Evolutionary conservation across 2,329 filamentous ascomycete species (phyloP), one percentile per base, ranked within the genome.

Genomic region (Cryphonectria naterciae): DNA sequence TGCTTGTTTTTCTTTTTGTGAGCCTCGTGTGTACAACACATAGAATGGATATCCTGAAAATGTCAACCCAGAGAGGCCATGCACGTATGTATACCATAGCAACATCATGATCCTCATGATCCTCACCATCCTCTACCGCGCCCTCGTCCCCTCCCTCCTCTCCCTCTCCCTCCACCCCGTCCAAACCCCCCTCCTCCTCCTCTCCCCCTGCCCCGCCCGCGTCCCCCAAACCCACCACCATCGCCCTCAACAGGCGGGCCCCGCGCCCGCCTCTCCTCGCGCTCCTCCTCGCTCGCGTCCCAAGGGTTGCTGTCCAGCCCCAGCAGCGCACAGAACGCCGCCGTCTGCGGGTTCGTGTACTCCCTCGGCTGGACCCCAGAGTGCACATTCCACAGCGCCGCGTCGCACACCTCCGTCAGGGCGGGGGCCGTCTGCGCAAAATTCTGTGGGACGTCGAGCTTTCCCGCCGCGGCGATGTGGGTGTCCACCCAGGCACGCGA

Each of bases 341-440:
- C 84, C 8, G 94, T 98, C 81, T 98, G 95, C 17, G 92, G 91
- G 77, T 96, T 98, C 4, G 89, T 93, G 78, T 95, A 95, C 81
- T 98, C 95, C 1, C 85, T 83, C 1, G 94, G 93, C 78, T 90
- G 87, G n/a, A 90, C 84, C 0, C 84, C 76, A 0, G 89, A 87
- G 66, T 72, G 71, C 46, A 72, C 54, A 39, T 58, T 64, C 71
- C 68, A 70, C 65, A 72, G 65, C 11, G 15, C 49, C 32, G 65
- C 52, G 17, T 72, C 65, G 28, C 49, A 15, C 35, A 83, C 84
- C 74, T 91, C 87, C 0, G 89, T 81, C 60, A 90, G 85, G 2
- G 90, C 84, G 1, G 94, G 92, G 4, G 95, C 95, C 0, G 93
- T 97, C 35, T 86, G 78, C 37, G 83, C 83, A 79, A 98, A 99